A percentile compares a stretch with the other conserved stretches of the same genome.
Conservation (phyloP, 2,329 filamentous ascomycete species). For the Emericellopsis cladophorae region DNA sequence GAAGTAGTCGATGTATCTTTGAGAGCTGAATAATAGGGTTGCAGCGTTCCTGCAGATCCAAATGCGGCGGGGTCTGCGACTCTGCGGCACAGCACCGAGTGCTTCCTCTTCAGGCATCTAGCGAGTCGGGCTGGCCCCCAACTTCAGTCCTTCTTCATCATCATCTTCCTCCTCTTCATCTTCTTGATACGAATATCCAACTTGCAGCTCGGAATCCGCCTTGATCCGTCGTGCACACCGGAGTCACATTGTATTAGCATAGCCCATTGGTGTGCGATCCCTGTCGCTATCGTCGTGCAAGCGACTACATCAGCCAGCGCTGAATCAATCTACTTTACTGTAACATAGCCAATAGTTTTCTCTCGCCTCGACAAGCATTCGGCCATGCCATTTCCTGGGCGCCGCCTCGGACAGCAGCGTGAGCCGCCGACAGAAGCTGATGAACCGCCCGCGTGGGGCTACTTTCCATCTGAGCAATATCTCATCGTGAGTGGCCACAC, state of each 20-base stretch:
- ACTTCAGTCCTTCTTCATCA: too few species aligned
- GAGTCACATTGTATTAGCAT: neutral
- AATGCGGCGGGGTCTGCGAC: too few species aligned
- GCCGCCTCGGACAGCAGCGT: neutral
- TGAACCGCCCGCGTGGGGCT: neutral
- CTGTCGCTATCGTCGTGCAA: neutral
- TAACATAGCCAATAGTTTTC: neutral
- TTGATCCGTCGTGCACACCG: neutral
- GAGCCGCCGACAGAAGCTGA: neutral
- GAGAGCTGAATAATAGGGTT: too few species aligned
- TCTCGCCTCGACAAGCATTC: neutral
- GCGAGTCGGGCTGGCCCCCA: too few species aligned
- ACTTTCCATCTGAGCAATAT: neutral
- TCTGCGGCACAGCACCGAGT: too few species aligned
- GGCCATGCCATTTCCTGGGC: neutral
- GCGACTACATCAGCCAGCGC: neutral
- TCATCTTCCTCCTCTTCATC: neutral
- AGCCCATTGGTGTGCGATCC: neutral
- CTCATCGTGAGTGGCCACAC: neutral
- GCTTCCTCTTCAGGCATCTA: too few species aligned
- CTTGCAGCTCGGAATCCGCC: neutral
- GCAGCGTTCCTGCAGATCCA: too few species aligned
- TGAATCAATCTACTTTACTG: neutral
- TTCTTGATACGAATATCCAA: neutral
- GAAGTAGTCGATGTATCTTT: slow-evolving; percentile 4